These are phyloP conservation scores for Ocimum tenuiflorum DNA, from an alignment of 257 asterid genomes.

Conservation along the genomic window DNA sequence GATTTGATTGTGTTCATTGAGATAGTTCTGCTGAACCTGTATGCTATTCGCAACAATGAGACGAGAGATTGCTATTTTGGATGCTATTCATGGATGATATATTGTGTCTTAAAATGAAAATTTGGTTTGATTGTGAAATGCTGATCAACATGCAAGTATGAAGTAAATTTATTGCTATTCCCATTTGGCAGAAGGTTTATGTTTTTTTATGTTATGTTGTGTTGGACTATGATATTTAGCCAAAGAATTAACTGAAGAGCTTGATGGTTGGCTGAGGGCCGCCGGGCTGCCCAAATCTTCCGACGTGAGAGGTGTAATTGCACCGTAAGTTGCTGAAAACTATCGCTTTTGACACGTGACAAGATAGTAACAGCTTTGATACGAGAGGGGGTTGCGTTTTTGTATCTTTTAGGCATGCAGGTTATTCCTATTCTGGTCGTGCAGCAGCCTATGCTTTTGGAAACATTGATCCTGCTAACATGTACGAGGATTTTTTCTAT, in stretches of 20 bases:
- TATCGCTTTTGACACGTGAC: background rate
- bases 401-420: constrained; percentile 78
- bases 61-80: background rate
- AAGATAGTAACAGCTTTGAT: constrained; percentile 7
- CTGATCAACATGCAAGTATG: background rate
- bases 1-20: background rate
- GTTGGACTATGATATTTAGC: constrained; percentile 37
- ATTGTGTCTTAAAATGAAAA: constrained; percentile 1
- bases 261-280: constrained; percentile 76
- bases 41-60: background rate
- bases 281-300: constrained; percentile 61
- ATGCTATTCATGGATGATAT: background rate
- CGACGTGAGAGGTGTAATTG: constrained; percentile 92
- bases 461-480: constrained; percentile 73
- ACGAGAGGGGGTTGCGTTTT: constrained; percentile 17
- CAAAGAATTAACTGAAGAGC: constrained; percentile 56
- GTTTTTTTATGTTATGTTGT: background rate
- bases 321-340: constrained; percentile 64
- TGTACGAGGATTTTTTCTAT: constrained; percentile 35
- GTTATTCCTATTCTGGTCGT: constrained; percentile 94
- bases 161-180: background rate
- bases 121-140: background rate
- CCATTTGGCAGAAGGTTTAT: constrained; percentile 8
- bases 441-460: constrained; percentile 99
- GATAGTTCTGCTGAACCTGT: background rate